Evolutionary conservation across 371 early-diverging fungal species (phyloP), one percentile per base, ranked within the genome.

Genomic region (Blakeslea trispora): DNA sequence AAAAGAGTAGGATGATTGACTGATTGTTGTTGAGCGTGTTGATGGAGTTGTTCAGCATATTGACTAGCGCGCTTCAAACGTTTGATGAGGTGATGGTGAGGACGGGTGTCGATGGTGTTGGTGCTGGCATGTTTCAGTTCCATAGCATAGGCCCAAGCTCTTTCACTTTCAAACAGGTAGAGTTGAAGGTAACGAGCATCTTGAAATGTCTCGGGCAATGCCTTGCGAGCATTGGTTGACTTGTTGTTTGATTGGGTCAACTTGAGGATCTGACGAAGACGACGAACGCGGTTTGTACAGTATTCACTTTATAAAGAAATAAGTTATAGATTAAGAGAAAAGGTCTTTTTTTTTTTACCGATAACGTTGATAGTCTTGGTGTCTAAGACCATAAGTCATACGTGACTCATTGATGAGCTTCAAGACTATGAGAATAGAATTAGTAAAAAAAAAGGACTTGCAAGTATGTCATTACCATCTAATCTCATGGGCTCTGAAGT

Each of bases 61-160:
- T 84, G 73, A 41, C 72, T 72, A 5, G 91, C 92, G 53, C 81
- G 76, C 61, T 80, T 82, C 48, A 92, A 67, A 43, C 85, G 69
- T 49, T 81, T 81, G 51, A 87, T 70, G 15, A 82, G 66, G 64
- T 91, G 92, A 54, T 81, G 79, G 32, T 79, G 78, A 55, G 89
- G 90, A 17, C 91, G 82, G 10, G 79, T 75, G 41, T 89, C 85
- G 53, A 85, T 83, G 50, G 74, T 66, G 22, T 77, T 67, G 13
- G 72, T 63, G 0, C 83, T 72, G 31, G 85, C 82, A 13, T 72
- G 75, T 56, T 88, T 89, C 53, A 91, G 69, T 57, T 91, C 86
- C 91, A 89, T 90, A 15, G 87, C 85, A 58, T 89, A 86, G 24
- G 86, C 80, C 93, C 91, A 91, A 11, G 84, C 82, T n/a, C 91